Conservation (phyloP, 768 basidiomycete species). For the Trametopsis cervina region DNA sequence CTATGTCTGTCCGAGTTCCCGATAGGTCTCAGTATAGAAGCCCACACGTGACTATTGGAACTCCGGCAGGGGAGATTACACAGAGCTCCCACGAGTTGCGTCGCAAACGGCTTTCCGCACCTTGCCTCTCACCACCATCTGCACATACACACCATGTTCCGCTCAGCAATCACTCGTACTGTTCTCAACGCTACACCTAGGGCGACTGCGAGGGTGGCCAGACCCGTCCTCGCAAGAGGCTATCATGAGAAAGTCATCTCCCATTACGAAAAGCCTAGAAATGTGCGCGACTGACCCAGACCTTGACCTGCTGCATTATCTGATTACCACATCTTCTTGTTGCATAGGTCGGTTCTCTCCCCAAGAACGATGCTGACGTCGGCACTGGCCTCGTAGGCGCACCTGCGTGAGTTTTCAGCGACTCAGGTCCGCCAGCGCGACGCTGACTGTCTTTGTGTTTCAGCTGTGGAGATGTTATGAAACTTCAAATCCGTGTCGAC, state of each 20-base stretch:
- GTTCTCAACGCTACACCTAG: conserved; percentile 39
- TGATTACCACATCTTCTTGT: conserved; percentile 43
- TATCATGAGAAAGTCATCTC: conserved; percentile 98
- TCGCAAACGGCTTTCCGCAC: conserved; percentile 3
- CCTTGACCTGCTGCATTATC: conserved; percentile 35
- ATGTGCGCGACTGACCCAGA: conserved; percentile 54
- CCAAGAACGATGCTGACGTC: conserved; percentile 86
- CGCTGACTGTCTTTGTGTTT: conserved; percentile 13
- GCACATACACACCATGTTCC: conserved; percentile 51
- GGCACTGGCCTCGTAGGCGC: conserved; percentile 98
- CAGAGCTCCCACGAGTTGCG: neutral
- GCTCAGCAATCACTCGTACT: conserved; percentile 49
- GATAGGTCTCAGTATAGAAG: neutral
- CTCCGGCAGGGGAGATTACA: neutral
- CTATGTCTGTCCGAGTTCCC: neutral
- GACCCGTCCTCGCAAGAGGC: conserved; percentile 53
- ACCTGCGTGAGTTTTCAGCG: conserved; percentile 65
- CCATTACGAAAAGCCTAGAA: conserved; percentile 96
- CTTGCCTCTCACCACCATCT: conserved; percentile 24
- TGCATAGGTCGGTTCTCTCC: conserved; percentile 87
- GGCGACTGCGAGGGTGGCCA: conserved; percentile 31
- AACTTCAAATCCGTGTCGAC: conserved; percentile 96
- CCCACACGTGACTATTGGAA: neutral
- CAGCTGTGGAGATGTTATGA: conserved; percentile 98
- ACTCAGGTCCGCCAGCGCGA: neutral